A percentile compares a stretch with the other conserved stretches of the same genome.
Conservation (phyloP, 257 asterid genomes). For the Ajuga chamaepitys region DNA sequence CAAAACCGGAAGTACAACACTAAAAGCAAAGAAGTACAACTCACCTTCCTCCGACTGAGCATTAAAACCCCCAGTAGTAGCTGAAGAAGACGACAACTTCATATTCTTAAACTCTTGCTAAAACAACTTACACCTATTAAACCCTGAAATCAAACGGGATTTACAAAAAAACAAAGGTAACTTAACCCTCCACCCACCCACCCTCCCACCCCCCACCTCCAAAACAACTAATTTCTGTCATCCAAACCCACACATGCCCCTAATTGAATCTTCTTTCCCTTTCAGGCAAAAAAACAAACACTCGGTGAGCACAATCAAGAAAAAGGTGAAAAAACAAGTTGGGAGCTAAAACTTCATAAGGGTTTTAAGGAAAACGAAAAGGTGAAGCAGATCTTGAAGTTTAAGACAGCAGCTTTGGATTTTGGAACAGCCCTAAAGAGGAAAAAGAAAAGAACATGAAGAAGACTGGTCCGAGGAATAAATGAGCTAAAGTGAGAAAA, state of each 20-base stretch:
- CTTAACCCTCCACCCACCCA: constrained; percentile 31
- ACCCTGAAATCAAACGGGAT: constrained; percentile 20
- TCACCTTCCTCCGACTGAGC: constrained; percentile 64
- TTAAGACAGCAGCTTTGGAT: constrained; percentile 16
- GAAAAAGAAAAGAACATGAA: constrained; percentile 16
- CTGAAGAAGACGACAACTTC: constrained; percentile 53
- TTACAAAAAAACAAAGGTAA: constrained; percentile 14
- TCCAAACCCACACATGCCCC: constrained; percentile 42
- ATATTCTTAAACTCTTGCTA: constrained; percentile 32
- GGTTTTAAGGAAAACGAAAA: constrained; percentile 20
- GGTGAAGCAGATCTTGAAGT: constrained; percentile 52
- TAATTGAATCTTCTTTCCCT: not conserved
- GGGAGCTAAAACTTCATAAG: constrained; percentile 9
- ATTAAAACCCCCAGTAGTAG: constrained; percentile 43
- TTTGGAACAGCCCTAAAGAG: constrained; percentile 27
- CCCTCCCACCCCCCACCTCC: constrained; percentile 31
- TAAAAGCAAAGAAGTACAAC: not conserved
- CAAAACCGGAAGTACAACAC: not conserved
- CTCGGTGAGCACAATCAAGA: constrained; percentile 6
- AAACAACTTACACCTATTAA: constrained; percentile 13
- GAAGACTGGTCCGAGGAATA: constrained; percentile 44
- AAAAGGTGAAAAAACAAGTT: not conserved
- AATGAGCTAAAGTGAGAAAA: constrained; percentile 30
- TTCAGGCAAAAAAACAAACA: not conserved
- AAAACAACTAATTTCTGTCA: constrained; percentile 25